phyloP scores from a whole-genome alignment of 768 basidiomycete species.

The Rhizopogon salebrosus region DNA sequence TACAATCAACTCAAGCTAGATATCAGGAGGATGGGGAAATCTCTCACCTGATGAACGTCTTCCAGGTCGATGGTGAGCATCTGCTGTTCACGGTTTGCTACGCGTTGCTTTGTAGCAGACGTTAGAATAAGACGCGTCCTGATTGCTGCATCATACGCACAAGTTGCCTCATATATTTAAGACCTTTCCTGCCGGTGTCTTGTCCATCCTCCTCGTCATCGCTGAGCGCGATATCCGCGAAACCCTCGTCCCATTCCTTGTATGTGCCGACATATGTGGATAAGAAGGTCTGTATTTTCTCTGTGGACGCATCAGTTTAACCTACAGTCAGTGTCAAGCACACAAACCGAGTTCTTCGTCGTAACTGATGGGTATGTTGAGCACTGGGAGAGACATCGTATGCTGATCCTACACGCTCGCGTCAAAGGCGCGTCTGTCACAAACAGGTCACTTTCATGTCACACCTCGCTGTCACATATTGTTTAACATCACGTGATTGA shows the following conservation, averaged over 20 bases:
- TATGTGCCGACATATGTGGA: conserved; percentile 59
- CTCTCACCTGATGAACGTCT: conserved; percentile 69
- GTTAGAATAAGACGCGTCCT: conserved; percentile 16
- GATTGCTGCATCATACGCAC: conserved; percentile 41
- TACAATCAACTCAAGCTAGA: conserved; percentile 5
- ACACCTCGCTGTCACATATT: background rate
- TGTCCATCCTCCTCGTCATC: conserved; percentile 39
- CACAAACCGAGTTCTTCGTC: conserved; percentile 63
- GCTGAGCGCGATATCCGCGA: conserved; percentile 67
- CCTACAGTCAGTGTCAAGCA: background rate
- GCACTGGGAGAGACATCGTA: conserved; percentile 62
- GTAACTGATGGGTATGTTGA: conserved; percentile 61
- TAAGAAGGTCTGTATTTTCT: conserved; percentile 65
- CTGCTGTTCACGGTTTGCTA: conserved; percentile 91
- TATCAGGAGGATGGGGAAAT: background rate
- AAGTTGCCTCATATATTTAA: conserved; percentile 83
- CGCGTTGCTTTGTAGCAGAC: conserved; percentile 58
- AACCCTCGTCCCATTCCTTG: conserved; percentile 60
- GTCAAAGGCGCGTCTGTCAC: conserved; percentile 27
- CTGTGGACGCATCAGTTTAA: conserved; percentile 32
- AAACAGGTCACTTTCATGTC: background rate
- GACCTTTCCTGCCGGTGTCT: conserved; percentile 31
- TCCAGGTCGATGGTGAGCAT: conserved; percentile 86
- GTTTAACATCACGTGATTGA: background rate
- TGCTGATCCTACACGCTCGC: conserved; percentile 15